Evolutionary conservation across 1,284 basidiomycete genomes (phyloP).

Genomic region (Sporisorium sorghi): DNA sequence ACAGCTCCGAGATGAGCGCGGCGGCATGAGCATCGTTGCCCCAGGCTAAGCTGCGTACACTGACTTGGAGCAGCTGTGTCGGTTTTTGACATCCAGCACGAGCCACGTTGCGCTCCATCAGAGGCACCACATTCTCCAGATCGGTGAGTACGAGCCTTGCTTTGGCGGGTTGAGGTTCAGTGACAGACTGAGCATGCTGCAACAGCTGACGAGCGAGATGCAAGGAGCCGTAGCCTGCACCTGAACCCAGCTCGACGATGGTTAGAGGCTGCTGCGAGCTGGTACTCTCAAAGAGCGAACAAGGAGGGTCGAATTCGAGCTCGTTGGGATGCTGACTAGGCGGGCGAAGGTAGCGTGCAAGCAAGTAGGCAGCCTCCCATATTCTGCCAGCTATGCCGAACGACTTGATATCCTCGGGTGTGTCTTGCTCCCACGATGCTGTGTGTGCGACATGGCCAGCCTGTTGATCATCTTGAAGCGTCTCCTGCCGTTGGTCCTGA

Average conservation of each 20-base stretch:
- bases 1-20: conserved; percentile 23
- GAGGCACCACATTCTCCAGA: conserved; percentile 61
- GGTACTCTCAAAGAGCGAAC: conserved; percentile 40
- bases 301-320: conserved; percentile 62
- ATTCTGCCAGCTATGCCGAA: conserved; percentile 67
- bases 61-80: conserved; percentile 16
- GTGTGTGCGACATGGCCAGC: conserved; percentile 1
- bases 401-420: conserved; percentile 56
- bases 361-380: conserved; percentile 66
- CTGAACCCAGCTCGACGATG: conserved; percentile 64
- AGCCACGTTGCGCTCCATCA: conserved; percentile 60
- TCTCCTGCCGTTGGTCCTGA: neutral
- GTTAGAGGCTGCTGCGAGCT: conserved; percentile 14
- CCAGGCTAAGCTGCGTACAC: conserved; percentile 58
- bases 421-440: conserved; percentile 56
- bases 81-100: conserved; percentile 31
- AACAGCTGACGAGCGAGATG: conserved; percentile 55
- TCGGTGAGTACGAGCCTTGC: conserved; percentile 61
- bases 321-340: neutral
- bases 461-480: neutral
- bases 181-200: conserved; percentile 9
- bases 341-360: conserved; percentile 53
- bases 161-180: neutral
- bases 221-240: conserved; percentile 63
- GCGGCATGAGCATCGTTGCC: conserved; percentile 48